Percentiles rank a stretch among this genome's conserved stretches.
Evolutionary conservation across 176 grass and related monocot species (phyloP).

Genomic region (Carex pumila): DNA sequence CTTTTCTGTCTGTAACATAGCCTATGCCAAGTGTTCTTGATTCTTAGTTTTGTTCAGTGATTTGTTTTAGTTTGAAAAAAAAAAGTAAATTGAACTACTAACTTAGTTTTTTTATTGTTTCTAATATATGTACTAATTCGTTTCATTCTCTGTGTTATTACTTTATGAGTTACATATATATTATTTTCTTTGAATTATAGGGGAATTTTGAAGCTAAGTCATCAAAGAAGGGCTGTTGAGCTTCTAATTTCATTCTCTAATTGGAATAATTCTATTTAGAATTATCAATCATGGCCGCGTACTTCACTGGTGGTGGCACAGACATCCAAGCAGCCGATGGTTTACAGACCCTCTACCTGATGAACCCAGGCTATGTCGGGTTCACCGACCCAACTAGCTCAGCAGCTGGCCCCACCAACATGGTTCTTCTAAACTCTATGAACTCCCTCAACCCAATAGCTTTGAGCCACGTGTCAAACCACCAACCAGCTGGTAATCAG

Average conservation of each 20-base stretch:
- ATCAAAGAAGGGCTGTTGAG: not conserved
- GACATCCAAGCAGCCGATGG: slow-evolving; percentile 75
- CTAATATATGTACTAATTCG: not conserved
- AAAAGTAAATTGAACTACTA: not conserved
- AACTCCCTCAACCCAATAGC: slow-evolving; percentile 52
- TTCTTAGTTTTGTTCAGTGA: not conserved
- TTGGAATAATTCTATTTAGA: not conserved
- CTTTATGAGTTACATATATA: not conserved
- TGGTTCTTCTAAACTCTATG: slow-evolving; percentile 81
- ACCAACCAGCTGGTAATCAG: slow-evolving; percentile 30
- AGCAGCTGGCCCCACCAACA: slow-evolving; percentile 43
- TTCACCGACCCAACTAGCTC: slow-evolving; percentile 35
- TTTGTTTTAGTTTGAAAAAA: slow-evolving; percentile 14
- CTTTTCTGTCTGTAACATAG: not conserved
- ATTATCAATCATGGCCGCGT: slow-evolving; percentile 57
- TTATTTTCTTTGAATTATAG: slow-evolving; percentile 6
- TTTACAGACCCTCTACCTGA: slow-evolving; percentile 90
- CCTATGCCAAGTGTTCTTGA: not conserved
- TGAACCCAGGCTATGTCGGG: slow-evolving; percentile 77
- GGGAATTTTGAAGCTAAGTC: slow-evolving; percentile 2
- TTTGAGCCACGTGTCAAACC: slow-evolving; percentile 32
- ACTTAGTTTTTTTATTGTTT: not conserved
- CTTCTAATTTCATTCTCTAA: not conserved
- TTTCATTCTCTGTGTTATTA: not conserved
- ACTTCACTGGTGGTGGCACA: slow-evolving; percentile 58